phyloP scores from a whole-genome alignment of 2,329 filamentous ascomycete species.

The Pezicula rhizophila region DNA sequence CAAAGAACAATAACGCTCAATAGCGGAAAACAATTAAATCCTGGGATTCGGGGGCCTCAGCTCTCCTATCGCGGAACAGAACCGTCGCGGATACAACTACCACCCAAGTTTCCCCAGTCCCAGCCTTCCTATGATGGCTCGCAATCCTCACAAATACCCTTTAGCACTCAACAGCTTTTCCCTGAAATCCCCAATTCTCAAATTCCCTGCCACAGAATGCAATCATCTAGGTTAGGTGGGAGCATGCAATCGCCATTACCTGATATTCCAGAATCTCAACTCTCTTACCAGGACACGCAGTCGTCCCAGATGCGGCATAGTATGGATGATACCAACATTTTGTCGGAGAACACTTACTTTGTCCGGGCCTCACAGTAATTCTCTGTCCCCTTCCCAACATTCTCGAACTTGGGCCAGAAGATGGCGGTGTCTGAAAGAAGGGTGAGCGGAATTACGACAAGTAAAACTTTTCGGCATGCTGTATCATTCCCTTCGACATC shows the following conservation, averaged over 20 bases:
- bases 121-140: too few species aligned
- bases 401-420: too few species aligned
- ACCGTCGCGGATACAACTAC: too few species aligned
- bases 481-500: neutral
- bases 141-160: neutral
- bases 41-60: neutral
- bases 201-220: neutral
- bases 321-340: too few species aligned
- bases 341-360: too few species aligned
- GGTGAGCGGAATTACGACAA: too few species aligned
- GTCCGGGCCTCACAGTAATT: too few species aligned
- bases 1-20: neutral
- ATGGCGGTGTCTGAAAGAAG: too few species aligned
- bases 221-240: neutral
- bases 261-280: neutral
- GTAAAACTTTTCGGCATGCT: too few species aligned
- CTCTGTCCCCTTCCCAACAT: too few species aligned
- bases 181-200: neutral
- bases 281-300: neutral
- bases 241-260: neutral
- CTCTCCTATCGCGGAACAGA: neutral
- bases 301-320: too few species aligned
- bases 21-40: neutral
- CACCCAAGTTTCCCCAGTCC: too few species aligned
- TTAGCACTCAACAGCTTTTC: neutral